Evolutionary conservation across 306 rosid species (phyloP), one percentile per base, ranked within the genome.

Genomic region (Abrus precatorius): DNA sequence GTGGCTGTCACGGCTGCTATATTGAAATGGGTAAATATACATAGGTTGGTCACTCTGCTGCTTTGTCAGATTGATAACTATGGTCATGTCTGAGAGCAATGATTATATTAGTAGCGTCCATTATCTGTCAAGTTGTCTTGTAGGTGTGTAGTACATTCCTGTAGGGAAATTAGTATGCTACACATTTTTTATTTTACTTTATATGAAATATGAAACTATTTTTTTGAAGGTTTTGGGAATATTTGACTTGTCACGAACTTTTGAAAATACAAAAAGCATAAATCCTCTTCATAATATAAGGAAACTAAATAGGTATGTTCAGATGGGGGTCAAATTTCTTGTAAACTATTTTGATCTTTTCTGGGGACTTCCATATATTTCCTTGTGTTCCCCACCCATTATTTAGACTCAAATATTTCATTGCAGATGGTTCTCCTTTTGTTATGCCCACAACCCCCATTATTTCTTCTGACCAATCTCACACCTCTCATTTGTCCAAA

Each of bases 331-430:
- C 20, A 77, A 65, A 12, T 52, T 49, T 66, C 3, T 36, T 66
- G 77, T 72, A 77, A 66, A 13, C 68, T 65, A 29, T 68, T 57
- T 38, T 68, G 33, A 57, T 79, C 9, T 55, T 55, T 55, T 48
- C 40, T 14, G 36, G 61, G 61, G 9, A 32, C 7, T 52, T 34
- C 28, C 28, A 13, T 36, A 43, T 45, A 29, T 45, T 30, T 75
- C 45, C 47, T 28, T 75, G 20, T 10, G 68, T 74, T 43, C 44
- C 28, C 32, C 38, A 0, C 28, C 32, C 29, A 30, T 49, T 30
- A 59, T 59, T 9, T 60, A 10, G 66, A 44, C 10, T 36, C 12
- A 4, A 61, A 9, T 61, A 3, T 61, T 61, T 34, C 3, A 10
- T 62, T 11, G 65, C 38, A 34, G 41, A 54, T 29, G 9, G 29